phyloP scores from a whole-genome alignment of 768 basidiomycete genomes.

The Amylocystis lapponica region DNA sequence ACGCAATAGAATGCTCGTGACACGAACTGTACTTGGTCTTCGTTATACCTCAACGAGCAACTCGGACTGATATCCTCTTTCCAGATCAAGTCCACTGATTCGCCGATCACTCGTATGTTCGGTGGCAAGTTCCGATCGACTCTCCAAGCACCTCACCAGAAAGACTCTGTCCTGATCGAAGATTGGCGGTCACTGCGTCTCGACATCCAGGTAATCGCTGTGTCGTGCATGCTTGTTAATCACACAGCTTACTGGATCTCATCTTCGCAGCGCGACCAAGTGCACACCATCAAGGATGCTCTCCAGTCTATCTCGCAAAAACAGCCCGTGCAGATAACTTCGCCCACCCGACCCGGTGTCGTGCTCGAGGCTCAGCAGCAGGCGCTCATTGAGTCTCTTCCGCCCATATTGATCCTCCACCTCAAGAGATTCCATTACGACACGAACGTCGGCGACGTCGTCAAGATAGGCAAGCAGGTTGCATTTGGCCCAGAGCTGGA shows the following conservation, averaged over 20 bases:
- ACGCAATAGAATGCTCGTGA: conserved; percentile 74
- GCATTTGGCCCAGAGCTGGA: conserved; percentile 73
- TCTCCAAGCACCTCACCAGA: conserved; percentile 71
- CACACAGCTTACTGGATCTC: neutral
- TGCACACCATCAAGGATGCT: conserved; percentile 79
- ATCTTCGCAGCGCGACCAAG: conserved; percentile 52
- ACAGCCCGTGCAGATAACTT: conserved; percentile 71
- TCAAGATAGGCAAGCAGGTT: conserved; percentile 83
- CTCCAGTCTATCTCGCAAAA: conserved; percentile 72
- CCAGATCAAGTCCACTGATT: conserved; percentile 75
- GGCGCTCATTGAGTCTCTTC: conserved; percentile 75
- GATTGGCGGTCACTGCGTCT: conserved; percentile 87
- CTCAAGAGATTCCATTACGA: conserved; percentile 92
- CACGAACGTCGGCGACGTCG: conserved; percentile 62
- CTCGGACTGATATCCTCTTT: conserved; percentile 4
- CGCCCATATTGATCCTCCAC: conserved; percentile 81
- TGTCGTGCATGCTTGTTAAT: neutral
- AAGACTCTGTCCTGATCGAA: conserved; percentile 84
- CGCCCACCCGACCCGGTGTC: conserved; percentile 47
- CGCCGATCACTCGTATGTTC: conserved; percentile 88
- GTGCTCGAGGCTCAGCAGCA: conserved; percentile 70
- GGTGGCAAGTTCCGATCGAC: conserved; percentile 89
- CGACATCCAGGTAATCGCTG: conserved; percentile 74
- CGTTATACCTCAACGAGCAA: conserved; percentile 1
- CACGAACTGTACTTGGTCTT: conserved; percentile 51